These are phyloP conservation scores for Aspergillus persii DNA, from an alignment of 2,329 filamentous ascomycete genomes.

Conservation along the genomic window DNA sequence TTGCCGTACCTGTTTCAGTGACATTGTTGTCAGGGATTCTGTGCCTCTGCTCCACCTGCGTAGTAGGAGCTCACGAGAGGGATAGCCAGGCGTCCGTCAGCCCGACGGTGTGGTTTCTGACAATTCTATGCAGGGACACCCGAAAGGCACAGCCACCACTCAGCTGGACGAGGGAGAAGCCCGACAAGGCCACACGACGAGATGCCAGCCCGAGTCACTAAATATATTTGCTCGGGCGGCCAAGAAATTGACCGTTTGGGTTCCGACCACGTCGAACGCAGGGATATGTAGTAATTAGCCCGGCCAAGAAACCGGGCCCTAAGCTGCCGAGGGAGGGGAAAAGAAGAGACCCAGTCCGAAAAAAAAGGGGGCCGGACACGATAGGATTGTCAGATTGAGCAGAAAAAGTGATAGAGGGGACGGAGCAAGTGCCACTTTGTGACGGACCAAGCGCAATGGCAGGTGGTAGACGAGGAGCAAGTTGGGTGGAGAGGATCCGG, in stretches of 20 bases:
- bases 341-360: not conserved
- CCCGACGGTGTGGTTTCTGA: not conserved
- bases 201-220: not conserved
- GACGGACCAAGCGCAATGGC: conserved; percentile 13
- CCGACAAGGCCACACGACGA: conserved; percentile 1
- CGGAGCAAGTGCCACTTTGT: not conserved
- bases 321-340: not conserved
- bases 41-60: not conserved
- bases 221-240: conserved; percentile 1
- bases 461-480: conserved; percentile 5
- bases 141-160: conserved; percentile 2
- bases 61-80: not conserved
- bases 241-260: conserved; percentile 8
- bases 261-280: conserved; percentile 8
- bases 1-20: conserved; percentile 57
- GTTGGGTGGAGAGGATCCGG: conserved; percentile 13
- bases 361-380: not conserved
- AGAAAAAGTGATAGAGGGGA: not conserved
- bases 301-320: not conserved
- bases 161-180: conserved; percentile 1
- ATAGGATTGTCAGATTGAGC: not conserved
- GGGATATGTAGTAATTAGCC: conserved; percentile 1
- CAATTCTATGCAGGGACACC: not conserved
- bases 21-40: conserved; percentile 43
- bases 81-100: not conserved